Conservation (phyloP, 2,329 filamentous ascomycete species). For the Rugonectria rugulosa region DNA sequence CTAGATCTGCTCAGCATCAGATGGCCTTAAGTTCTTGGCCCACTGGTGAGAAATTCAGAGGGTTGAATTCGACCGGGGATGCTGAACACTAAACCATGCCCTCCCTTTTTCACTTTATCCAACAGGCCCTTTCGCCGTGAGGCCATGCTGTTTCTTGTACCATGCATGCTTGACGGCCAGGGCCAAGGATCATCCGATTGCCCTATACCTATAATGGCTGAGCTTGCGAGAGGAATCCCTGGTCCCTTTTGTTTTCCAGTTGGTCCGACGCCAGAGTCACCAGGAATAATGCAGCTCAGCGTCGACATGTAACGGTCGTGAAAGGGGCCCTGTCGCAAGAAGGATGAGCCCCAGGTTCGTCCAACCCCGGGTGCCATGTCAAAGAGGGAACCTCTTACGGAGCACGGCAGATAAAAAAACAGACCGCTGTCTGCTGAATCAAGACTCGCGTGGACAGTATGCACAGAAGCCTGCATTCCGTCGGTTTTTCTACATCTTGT, state of each 20-base stretch:
- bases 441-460: conserved; percentile 36
- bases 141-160: conserved; percentile 27
- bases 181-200: conserved; percentile 27
- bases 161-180: conserved; percentile 30
- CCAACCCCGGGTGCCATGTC: conserved; percentile 36
- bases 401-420: conserved; percentile 17
- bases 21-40: conserved; percentile 32
- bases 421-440: conserved; percentile 23
- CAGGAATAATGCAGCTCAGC: conserved; percentile 25
- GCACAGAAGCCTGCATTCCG: conserved; percentile 24
- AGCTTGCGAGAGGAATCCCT: conserved; percentile 43
- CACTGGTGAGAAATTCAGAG: conserved; percentile 23
- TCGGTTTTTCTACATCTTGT: conserved; percentile 20
- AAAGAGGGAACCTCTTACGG: conserved; percentile 30
- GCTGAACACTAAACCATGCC: conserved; percentile 25
- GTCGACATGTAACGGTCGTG: conserved; percentile 31
- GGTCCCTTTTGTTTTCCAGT: conserved; percentile 22
- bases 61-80: conserved; percentile 30
- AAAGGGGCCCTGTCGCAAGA: conserved; percentile 27
- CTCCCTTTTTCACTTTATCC: conserved; percentile 35
- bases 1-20: conserved; percentile 40
- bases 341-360: conserved; percentile 25
- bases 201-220: conserved; percentile 44
- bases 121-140: conserved; percentile 36
- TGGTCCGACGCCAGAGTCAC: conserved; percentile 25